Conservation (phyloP, 2,329 filamentous ascomycete species). For the Metarhizium robertsii region DNA sequence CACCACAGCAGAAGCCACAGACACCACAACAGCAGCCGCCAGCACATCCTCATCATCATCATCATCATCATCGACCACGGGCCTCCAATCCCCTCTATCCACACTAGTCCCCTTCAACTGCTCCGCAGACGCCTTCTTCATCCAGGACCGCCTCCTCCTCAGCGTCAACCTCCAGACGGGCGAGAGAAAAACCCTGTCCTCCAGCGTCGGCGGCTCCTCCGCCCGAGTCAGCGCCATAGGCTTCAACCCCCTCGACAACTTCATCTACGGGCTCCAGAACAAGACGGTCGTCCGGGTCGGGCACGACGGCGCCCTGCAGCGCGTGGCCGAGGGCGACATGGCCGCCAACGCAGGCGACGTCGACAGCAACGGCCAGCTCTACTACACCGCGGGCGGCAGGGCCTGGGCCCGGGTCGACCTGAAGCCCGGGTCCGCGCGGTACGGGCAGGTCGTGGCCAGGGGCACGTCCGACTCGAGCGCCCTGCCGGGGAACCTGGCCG, state of each 20-base stretch:
- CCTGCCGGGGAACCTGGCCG: not conserved
- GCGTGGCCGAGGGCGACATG: not conserved
- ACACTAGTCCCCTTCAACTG: not conserved
- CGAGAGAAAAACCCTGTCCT: not conserved
- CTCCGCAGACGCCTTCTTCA: conserved; percentile 1
- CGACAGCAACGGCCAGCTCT: conserved; percentile 3
- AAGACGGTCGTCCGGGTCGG: not conserved
- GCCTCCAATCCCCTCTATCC: not conserved
- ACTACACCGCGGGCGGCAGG: not conserved
- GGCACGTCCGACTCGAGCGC: not conserved
- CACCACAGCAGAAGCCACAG: not conserved
- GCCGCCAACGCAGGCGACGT: conserved; percentile 3
- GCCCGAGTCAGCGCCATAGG: conserved; percentile 1
- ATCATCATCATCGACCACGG: not conserved
- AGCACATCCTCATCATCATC: too few relatives aligned
- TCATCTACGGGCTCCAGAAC: conserved; percentile 1
- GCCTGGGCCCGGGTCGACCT: conserved; percentile 3
- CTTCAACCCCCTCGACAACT: conserved; percentile 4
- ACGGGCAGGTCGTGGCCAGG: not conserved
- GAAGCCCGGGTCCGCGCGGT: not conserved
- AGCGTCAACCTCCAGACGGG: conserved; percentile 1
- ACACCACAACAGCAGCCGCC: not conserved
- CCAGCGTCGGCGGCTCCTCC: not conserved
- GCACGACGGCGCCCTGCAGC: not conserved
- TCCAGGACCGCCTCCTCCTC: conserved; percentile 1